Percentiles rank a stretch among this genome's conserved stretches.
Evolutionary conservation across 1,139 yeast genomes (phyloP).

Genomic region (Kodamaea sp.): DNA sequence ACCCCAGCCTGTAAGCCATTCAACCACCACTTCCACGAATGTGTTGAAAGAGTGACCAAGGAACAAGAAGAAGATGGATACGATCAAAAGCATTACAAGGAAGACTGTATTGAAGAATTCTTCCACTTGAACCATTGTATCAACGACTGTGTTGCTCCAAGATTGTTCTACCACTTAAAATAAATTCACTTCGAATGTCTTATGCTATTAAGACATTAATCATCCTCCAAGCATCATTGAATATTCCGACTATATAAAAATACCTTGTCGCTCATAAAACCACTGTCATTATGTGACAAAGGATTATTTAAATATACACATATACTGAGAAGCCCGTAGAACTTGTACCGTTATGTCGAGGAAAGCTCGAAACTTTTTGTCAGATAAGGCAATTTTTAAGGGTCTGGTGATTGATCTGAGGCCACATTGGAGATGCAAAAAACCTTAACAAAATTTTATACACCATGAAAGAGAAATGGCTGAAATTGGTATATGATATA

Average conservation of each 20-base stretch:
- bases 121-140: conserved; percentile 95
- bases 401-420: too few species aligned
- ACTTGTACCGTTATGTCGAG: background rate
- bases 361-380: too few species aligned
- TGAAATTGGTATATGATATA: too few species aligned
- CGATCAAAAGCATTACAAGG: conserved; percentile 79
- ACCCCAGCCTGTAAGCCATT: conserved; percentile 70
- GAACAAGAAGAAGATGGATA: conserved; percentile 83
- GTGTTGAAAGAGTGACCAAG: conserved; percentile 90
- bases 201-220: background rate
- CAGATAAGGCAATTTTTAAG: too few species aligned
- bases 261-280: conserved; percentile 1
- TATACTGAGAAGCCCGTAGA: background rate
- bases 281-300: background rate
- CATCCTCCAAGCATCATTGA: conserved; percentile 5
- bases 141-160: conserved; percentile 92
- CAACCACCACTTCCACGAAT: conserved; percentile 90
- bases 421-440: too few species aligned
- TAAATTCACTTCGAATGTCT: conserved; percentile 30
- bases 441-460: too few species aligned
- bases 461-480: too few species aligned
- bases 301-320: conserved; percentile 6
- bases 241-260: background rate
- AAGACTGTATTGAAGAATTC: conserved; percentile 97
- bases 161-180: conserved; percentile 82